A percentile compares a stretch with the other conserved stretches of the same genome.
phyloP scores from a whole-genome alignment of 805 yeast species.

The Barnettozyma botsteinii region DNA sequence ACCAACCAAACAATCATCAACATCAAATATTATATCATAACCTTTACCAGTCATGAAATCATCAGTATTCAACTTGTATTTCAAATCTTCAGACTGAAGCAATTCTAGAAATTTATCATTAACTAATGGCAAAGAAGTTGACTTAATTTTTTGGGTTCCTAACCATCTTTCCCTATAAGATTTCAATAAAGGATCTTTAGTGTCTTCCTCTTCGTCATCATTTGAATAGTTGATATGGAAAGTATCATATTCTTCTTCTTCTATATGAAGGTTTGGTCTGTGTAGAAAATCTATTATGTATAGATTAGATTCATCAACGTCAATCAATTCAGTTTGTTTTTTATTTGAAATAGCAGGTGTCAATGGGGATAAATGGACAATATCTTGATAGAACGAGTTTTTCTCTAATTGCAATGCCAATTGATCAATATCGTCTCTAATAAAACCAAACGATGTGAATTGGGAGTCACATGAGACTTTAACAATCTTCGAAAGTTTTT shows the following conservation, averaged over 20 bases:
- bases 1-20: slow-evolving; percentile 30
- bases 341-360: slow-evolving; percentile 10
- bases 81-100: slow-evolving; percentile 5
- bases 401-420: slow-evolving; percentile 48
- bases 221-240: slow-evolving; percentile 10
- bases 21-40: slow-evolving; percentile 32
- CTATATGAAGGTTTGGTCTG: slow-evolving; percentile 11
- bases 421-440: slow-evolving; percentile 56
- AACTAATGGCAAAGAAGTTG: slow-evolving; percentile 12
- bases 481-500: slow-evolving; percentile 49
- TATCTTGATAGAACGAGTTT: slow-evolving; percentile 45
- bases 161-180: slow-evolving; percentile 22
- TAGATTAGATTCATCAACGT: slow-evolving; percentile 6
- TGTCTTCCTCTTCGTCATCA: slow-evolving; percentile 5
- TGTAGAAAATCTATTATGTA: slow-evolving; percentile 16
- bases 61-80: slow-evolving; percentile 4
- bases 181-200: slow-evolving; percentile 16
- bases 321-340: slow-evolving; percentile 18
- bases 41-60: slow-evolving; percentile 22
- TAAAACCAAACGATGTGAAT: slow-evolving; percentile 61
- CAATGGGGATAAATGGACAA: slow-evolving; percentile 47
- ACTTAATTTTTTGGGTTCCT: slow-evolving; percentile 8
- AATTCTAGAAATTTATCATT: slow-evolving; percentile 3
- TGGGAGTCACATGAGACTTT: slow-evolving; percentile 60
- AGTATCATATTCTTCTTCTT: slow-evolving; percentile 12